These are phyloP conservation scores for Pythium dissimile DNA, from an alignment of 352 stramenopile genomes.

Conservation along the genomic window DNA sequence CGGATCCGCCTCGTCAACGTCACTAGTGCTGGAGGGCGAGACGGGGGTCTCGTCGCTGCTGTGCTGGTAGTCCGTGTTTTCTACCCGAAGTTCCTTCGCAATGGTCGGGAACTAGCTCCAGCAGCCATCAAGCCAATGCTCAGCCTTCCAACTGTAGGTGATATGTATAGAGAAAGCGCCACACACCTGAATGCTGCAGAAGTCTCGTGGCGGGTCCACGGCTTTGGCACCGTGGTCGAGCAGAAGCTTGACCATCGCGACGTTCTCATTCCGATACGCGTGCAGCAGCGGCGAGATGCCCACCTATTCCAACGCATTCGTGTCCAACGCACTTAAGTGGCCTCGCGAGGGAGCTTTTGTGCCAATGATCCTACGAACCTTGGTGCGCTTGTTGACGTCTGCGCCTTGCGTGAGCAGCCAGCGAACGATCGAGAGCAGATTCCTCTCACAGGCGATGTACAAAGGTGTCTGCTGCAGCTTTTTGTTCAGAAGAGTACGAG, in stretches of 20 bases:
- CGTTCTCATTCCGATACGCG: constrained; percentile 53
- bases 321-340: too few species aligned
- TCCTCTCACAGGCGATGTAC: constrained; percentile 51
- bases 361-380: too few species aligned
- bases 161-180: neutral
- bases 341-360: too few species aligned
- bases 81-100: constrained; percentile 8
- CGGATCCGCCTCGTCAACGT: neutral
- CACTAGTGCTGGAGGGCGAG: neutral
- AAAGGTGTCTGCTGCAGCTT: constrained; percentile 62
- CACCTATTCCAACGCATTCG: neutral
- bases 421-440: constrained; percentile 30
- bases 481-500: constrained; percentile 52
- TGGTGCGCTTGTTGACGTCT: constrained; percentile 49
- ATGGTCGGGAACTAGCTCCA: constrained; percentile 19
- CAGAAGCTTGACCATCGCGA: constrained; percentile 35
- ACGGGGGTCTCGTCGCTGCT: constrained; percentile 1
- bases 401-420: constrained; percentile 56
- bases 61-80: constrained; percentile 5
- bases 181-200: constrained; percentile 39
- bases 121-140: too few species aligned
- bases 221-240: constrained; percentile 42
- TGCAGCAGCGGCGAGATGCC: constrained; percentile 52
- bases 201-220: constrained; percentile 26
- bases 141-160: too few species aligned